These are phyloP conservation scores for Westerdykella aurantiaca DNA, from an alignment of 2,329 filamentous ascomycete genomes.

Conservation along the genomic window DNA sequence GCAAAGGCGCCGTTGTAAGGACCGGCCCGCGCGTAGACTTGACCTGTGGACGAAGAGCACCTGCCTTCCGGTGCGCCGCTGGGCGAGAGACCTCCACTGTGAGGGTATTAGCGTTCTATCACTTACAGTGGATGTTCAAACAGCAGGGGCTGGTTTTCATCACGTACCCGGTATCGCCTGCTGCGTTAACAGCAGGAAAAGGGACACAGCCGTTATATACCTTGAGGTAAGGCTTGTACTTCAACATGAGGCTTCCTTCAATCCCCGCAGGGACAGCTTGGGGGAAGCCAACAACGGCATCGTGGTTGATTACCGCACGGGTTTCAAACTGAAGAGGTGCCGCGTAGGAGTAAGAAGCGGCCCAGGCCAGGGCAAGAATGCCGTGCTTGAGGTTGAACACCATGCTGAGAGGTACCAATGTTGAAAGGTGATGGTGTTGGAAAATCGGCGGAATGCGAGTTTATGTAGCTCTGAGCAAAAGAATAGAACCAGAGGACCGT, in stretches of 20 bases:
- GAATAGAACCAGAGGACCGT: no score
- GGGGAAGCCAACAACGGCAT: constrained; percentile 50
- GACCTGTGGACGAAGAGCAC: constrained; percentile 45
- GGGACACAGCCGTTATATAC: constrained; percentile 58
- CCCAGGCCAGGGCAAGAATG: no score
- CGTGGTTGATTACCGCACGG: constrained; percentile 42
- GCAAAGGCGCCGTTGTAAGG: constrained; percentile 41
- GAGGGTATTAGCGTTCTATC: constrained; percentile 1
- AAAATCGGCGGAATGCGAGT: no score
- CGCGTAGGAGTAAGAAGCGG: no score
- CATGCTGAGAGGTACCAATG: no score
- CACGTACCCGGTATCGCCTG: constrained; percentile 52
- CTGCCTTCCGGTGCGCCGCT: constrained; percentile 36
- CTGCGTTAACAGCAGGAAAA: constrained; percentile 55
- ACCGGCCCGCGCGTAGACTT: constrained; percentile 46
- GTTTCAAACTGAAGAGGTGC: constrained; percentile 22
- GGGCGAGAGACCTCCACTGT: constrained; percentile 41
- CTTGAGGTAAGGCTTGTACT: constrained; percentile 53
- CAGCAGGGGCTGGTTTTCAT: background rate
- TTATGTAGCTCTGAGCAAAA: no score
- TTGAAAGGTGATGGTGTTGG: no score
- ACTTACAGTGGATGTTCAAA: background rate
- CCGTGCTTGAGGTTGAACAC: no score
- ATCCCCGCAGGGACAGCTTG: constrained; percentile 48
- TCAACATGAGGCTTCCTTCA: constrained; percentile 46